Conservation (phyloP, 208 protist species). For the Leishmania braziliensis region DNA sequence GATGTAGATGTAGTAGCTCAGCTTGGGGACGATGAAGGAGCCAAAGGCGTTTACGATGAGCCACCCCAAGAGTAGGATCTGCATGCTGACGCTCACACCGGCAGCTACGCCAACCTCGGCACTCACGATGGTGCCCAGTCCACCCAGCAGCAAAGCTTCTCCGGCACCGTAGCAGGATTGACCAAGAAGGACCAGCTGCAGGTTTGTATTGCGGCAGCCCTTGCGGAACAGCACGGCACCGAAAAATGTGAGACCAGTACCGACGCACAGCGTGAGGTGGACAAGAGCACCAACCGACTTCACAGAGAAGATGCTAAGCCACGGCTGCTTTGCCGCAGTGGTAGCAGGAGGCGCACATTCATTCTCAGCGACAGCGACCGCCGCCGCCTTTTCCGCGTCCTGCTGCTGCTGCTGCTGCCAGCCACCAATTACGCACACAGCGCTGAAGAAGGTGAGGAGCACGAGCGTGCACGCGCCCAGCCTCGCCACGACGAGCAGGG, state of each 20-base stretch:
- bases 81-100: slow-evolving; percentile 28
- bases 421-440: slow-evolving; percentile 3
- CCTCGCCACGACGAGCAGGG: slow-evolving; percentile 28
- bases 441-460: slow-evolving; percentile 13
- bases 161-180: slow-evolving; percentile 34
- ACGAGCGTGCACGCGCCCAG: slow-evolving; percentile 15
- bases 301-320: not conserved
- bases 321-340: not conserved
- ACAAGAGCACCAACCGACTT: slow-evolving; percentile 17
- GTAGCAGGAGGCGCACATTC: not conserved
- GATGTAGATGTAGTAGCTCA: slow-evolving; percentile 33
- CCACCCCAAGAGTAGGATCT: slow-evolving; percentile 27
- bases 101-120: slow-evolving; percentile 41
- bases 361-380: not conserved
- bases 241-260: slow-evolving; percentile 6
- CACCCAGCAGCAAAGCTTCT: slow-evolving; percentile 24
- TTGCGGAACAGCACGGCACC: slow-evolving; percentile 8
- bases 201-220: slow-evolving; percentile 6
- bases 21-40: slow-evolving; percentile 20
- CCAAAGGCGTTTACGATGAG: slow-evolving; percentile 35
- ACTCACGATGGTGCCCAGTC: slow-evolving; percentile 24
- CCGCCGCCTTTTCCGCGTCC: not conserved
- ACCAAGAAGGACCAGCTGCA: slow-evolving; percentile 19
- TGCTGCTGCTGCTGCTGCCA: not conserved
- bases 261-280: slow-evolving; percentile 17